Evolutionary conservation across 108 stramenopile genomes (phyloP), one percentile per base, ranked within the genome.

Genomic region (Fragilaria crotonensis): DNA sequence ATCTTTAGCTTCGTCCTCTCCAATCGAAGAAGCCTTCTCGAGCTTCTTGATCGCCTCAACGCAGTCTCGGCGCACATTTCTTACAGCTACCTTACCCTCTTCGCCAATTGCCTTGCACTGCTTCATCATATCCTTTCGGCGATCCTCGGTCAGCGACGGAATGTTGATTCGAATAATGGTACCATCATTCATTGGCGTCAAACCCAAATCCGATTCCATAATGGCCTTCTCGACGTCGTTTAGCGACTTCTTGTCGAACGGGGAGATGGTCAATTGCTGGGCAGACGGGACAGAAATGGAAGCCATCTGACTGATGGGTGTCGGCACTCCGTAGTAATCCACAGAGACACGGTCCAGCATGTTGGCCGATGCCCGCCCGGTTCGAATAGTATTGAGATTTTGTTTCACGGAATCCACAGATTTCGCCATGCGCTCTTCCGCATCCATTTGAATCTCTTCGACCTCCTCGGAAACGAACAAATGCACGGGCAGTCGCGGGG

Each of bases 51-150:
- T 75, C 20, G 57, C 55, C 4, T 95, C 95, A 27, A 95, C 92
- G 7, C 83, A 79, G 53, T 92, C 94, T 68, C 96, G 68, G 50
- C 96, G 74, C 48, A 90, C 83, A 72, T 94, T 94, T 52, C 93
- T 66, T 33, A 94, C 55, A 14, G 87, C 83, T 23, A 94, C 95
- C 70, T 96, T 95, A 25, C 91, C 96, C 57, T 97, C 96, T 73
- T 97, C 96, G 1, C 88, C 95, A 52, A 95, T 79, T 4, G 83
- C 68, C 71, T 95, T 95, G 66, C 90, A 94, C 61, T 87, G 78
- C 67, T 96, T 97, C 70, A 90, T 57, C 67, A 97, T 69, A 23
- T 96, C 96, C 81, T 97, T 97, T 32, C 96, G 76, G 20, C 96
- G 80, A 30, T 97, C 95, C 74, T 97, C 96, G 5, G 95, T 95